These are phyloP conservation scores for Stemphylium lycopersici DNA, from an alignment of 2,329 filamentous ascomycete species.

Conservation along the genomic window DNA sequence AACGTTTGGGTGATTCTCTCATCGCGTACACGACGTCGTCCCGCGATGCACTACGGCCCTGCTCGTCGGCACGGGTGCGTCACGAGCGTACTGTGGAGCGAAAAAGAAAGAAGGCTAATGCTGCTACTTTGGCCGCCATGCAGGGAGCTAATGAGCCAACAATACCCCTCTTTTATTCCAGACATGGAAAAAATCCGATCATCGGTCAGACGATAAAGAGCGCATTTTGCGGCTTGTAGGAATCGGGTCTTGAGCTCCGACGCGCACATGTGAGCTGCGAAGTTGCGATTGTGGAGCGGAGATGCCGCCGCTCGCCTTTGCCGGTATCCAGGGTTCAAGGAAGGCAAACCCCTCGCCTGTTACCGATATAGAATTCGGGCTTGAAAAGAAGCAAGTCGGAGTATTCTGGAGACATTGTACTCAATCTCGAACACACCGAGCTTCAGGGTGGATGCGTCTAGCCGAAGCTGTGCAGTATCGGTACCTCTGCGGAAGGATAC, in stretches of 20 bases:
- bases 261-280: slow-evolving; percentile 19
- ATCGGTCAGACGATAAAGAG: slow-evolving; percentile 9
- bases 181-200: slow-evolving; percentile 16
- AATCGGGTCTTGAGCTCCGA: slow-evolving; percentile 13
- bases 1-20: slow-evolving; percentile 3
- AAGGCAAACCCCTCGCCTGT: slow-evolving; percentile 1
- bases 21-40: slow-evolving; percentile 1
- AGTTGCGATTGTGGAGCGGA: slow-evolving; percentile 17
- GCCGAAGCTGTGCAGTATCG: neutral
- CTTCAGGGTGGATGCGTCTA: slow-evolving; percentile 4
- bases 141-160: slow-evolving; percentile 32
- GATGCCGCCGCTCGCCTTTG: slow-evolving; percentile 10
- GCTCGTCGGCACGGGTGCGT: slow-evolving; percentile 5
- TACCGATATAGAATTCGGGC: slow-evolving; percentile 1
- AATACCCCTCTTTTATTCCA: slow-evolving; percentile 28
- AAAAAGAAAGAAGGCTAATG: slow-evolving; percentile 30
- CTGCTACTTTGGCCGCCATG: slow-evolving; percentile 29
- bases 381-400: neutral
- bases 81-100: slow-evolving; percentile 7
- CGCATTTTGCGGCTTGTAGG: slow-evolving; percentile 23
- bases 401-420: neutral
- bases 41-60: slow-evolving; percentile 8
- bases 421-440: slow-evolving; percentile 1
- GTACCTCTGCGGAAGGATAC: neutral
- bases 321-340: slow-evolving; percentile 19